Evolutionary conservation across 352 stramenopile genomes (phyloP), one percentile per base, ranked within the genome.

Genomic region (Phytophthora lateralis): DNA sequence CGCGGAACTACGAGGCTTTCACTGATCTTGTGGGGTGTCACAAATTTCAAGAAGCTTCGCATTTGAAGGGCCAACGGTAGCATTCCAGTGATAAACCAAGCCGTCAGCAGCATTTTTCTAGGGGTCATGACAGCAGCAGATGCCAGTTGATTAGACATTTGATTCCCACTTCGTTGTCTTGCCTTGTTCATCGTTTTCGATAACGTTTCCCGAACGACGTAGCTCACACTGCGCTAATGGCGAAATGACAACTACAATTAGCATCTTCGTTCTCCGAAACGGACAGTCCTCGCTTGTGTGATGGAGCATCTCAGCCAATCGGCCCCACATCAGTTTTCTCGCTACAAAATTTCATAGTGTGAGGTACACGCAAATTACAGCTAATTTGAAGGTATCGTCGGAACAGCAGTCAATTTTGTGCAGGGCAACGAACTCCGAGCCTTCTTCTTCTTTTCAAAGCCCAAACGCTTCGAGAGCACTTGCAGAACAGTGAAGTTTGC

Each of bases 11-110:
- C 26, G 6, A 71, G 14, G 1, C 6, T 48, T 26, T 60, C 32
- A 2, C 35, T 58, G 17, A 66, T 66, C 20, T 58, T 66, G 48
- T 66, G 55, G 0, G 62, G 62, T 6, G 42, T 55, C 49, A 45
- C 49, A 9, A 57, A 56, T 43, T 70, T 53, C 27, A 66, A 27
- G 30, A 58, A 70, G 18, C 55, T 66, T 15, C 55, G 55, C 17
- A 39, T 38, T 35, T 66, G 62, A 5, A 71, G 62, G 4, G 48
- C 20, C 15, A 60, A 66, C 1, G 62, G 62, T 2, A 30, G 18
- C 29, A 66, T 17, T 3, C 63, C 53, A 24, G 43, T 42, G 3
- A 55, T 15, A 10, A 58, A 9, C 59, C 64, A 66, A 0, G 48
- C 38, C 20, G 43, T 2, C n/a, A 60, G 24, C 26, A 70, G 7